Percentiles rank a stretch among this genome's conserved stretches.
Evolutionary conservation across 257 asterid genomes (phyloP).

Genomic region (Primulina tabacum): DNA sequence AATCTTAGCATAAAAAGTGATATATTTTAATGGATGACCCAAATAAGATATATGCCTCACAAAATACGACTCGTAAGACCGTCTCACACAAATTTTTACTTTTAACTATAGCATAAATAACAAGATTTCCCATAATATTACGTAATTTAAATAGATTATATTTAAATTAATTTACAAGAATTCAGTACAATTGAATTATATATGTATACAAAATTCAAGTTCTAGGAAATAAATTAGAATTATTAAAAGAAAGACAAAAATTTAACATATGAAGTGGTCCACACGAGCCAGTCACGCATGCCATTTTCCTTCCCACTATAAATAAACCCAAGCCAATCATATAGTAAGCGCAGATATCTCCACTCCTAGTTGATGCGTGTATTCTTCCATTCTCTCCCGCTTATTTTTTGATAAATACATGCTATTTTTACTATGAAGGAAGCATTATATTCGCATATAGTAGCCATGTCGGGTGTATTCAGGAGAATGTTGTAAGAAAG

Average conservation of each 20-base stretch:
- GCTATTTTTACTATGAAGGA: conserved; percentile 4
- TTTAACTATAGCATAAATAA: too few relatives aligned
- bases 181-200: background rate
- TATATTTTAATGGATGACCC: too few relatives aligned
- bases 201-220: background rate
- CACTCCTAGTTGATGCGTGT: conserved; percentile 20
- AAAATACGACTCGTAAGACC: too few relatives aligned
- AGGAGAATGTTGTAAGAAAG: conserved; percentile 34
- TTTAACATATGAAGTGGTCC: conserved; percentile 22
- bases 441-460: conserved; percentile 27
- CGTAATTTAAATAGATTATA: too few relatives aligned
- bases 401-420: conserved; percentile 6
- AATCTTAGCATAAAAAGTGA: too few relatives aligned
- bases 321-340: conserved; percentile 26
- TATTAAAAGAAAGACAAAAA: background rate
- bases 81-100: too few relatives aligned
- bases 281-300: conserved; percentile 42
- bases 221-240: background rate
- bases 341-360: background rate
- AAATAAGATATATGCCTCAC: too few relatives aligned
- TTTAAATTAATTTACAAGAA: background rate
- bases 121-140: too few relatives aligned
- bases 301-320: conserved; percentile 36
- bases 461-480: conserved; percentile 15
- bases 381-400: conserved; percentile 14